Base-by-base conservation (phyloP, 805 yeast species). In the Lachancea nothofagi region DNA sequence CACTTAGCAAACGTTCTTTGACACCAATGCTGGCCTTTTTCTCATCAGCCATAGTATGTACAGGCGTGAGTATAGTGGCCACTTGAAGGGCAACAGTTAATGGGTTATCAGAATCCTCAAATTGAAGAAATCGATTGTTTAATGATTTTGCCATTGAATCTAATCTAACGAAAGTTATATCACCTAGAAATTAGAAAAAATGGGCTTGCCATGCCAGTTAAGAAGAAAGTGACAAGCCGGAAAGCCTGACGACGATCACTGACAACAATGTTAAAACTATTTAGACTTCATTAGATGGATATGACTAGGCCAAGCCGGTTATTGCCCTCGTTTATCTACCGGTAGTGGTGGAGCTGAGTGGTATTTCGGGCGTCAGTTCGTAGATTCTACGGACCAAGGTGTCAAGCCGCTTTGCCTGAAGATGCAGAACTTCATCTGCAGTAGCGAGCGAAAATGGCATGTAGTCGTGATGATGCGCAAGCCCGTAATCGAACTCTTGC, bases 1-100 rank as follows among this genome's bases (percentile, higher is more conserved):
- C 93, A 50, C 89, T 80, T 24, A 80, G 59, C 89, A 84, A 82
- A 36, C 88, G 60, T 52, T 84, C 86, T 3, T 64, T 48, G 19
- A 76, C 49, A 5, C 79, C 65, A 42, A 76, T 72, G 13, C 66
- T 68, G 9, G 49, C 44, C 28, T 35, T 36, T 20, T 17, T 29
- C 28, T 29, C 40, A 36, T 29, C 10, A 24, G 25, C 15, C 40
- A 36, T 29, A 22, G 4, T 23, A 9, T 32, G 15, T 7, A 15
- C 20, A 22, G 10, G 5, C n/a, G 9, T n/a, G 15, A 12, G 13
- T 9, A 13, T 5, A 30, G n/a, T 18, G 3, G 23, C 4, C 12
- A n/a, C 14, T 6, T 9, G 29, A 8, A 27, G 29, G 14, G 14
- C 7, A 27, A 13, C n/a, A n/a, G n/a, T n/a, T n/a, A n/a, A n/a